Base-by-base conservation (phyloP, 2,329 filamentous ascomycete genomes). In the Neobulgaria alba region DNA sequence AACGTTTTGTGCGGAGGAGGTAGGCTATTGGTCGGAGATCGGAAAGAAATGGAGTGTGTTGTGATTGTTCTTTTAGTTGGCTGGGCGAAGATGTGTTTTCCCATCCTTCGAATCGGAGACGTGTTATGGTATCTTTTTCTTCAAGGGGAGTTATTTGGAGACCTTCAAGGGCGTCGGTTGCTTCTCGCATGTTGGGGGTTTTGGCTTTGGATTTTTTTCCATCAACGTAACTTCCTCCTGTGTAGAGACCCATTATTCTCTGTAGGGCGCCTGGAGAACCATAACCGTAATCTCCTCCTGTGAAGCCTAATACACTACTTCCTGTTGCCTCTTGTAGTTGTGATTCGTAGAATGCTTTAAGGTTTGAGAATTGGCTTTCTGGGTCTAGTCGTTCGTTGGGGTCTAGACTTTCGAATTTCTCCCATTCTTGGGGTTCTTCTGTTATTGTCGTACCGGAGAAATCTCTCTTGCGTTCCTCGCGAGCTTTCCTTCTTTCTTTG, bases 181-280 rank as follows among this genome's bases (percentile, higher is more conserved):
- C 86, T 65, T 95, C 90, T 18, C 88, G 79, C 82, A 95, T 92
- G 2, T 80, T 69, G 16, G 77, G 73, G 0, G 78, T 71, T 50
- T 82, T 85, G 10, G 74, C 69, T 56, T 82, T 79, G 9, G 74
- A 66, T 54, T 82, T 80, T 53, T 82, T 81, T 54, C 70, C 73
- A 41, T 71, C 71, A 51, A 75, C 69, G 23, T 7, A 7, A 14
- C 70, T 76, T 40, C 77, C 73, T 0, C 70, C 70, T 0, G 85
- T 86, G 63, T 95, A 95, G 18, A 95, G 69, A 47, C 79, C 89
- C 86, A 95, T 93, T 55, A 96, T 92, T 21, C 90, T 79, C 18
- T 85, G 82, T 39, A 95, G 67, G 8, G 87, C 85, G 4, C 79
- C 83, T 0, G 90, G 89, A 0, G 89, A 95, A 20, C 72, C 74